These are phyloP conservation scores for Fusarium sp. DNA, from an alignment of 2,329 filamentous ascomycete species.

Conservation along the genomic window DNA sequence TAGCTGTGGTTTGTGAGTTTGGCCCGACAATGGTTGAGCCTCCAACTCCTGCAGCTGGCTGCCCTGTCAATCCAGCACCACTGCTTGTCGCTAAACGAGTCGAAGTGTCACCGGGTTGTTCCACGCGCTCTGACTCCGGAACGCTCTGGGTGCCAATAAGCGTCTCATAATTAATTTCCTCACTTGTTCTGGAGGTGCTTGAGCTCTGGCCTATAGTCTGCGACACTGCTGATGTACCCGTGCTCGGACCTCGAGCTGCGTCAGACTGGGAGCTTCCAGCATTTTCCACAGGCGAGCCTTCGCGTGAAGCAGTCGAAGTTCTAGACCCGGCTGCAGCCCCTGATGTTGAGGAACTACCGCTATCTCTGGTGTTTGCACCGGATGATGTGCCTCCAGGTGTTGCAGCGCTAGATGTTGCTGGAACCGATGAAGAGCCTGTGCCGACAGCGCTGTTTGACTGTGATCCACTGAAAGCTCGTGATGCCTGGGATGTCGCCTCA, in stretches of 20 bases:
- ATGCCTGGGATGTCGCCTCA: background rate
- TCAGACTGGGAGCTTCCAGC: background rate
- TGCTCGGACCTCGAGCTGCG: background rate
- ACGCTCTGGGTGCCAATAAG: conserved; percentile 7
- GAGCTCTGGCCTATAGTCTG: background rate
- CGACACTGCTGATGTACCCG: rapidly evolving
- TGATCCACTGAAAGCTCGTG: background rate
- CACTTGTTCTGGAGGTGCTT: background rate
- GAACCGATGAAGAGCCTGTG: background rate
- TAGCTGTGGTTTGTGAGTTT: background rate
- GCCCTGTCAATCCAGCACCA: background rate
- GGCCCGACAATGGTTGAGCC: background rate
- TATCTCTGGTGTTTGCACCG: too few species aligned
- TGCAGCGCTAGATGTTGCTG: background rate
- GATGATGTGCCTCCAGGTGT: too few species aligned
- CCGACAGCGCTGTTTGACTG: background rate
- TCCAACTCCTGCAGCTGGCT: background rate
- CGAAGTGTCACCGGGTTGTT: background rate
- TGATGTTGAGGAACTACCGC: too few species aligned
- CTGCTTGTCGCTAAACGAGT: background rate
- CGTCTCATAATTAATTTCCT: background rate
- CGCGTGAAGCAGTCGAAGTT: rapidly evolving
- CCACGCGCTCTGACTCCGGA: background rate
- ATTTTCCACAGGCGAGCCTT: background rate
- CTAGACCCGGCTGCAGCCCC: too few species aligned